phyloP scores from a whole-genome alignment of 495 filamentous ascomycete genomes.

The Pseudomonodictys pantanalensis region DNA sequence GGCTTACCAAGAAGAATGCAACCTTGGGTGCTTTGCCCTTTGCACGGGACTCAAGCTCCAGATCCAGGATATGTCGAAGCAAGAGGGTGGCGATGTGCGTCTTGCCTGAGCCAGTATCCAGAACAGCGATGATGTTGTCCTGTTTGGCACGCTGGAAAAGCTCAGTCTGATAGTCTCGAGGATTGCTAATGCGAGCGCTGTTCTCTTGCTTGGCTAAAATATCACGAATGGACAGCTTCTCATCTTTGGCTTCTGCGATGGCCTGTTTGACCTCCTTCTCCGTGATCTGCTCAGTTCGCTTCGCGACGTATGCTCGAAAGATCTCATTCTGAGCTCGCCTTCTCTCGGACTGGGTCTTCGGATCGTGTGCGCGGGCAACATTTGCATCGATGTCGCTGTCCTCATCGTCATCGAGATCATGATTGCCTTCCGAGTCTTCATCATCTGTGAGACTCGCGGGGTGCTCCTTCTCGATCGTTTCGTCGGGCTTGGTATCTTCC shows the following conservation, averaged over 20 bases:
- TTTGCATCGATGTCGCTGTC: slow-evolving; percentile 13
- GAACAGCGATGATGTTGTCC: slow-evolving; percentile 87
- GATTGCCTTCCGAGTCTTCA: neutral
- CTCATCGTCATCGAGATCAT: neutral
- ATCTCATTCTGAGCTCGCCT: slow-evolving; percentile 33
- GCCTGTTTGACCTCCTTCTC: slow-evolving; percentile 38
- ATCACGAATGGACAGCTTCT: slow-evolving; percentile 43
- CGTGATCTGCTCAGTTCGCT: slow-evolving; percentile 42
- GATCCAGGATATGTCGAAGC: slow-evolving; percentile 70
- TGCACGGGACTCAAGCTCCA: slow-evolving; percentile 71
- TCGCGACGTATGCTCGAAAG: slow-evolving; percentile 43
- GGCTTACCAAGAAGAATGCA: slow-evolving; percentile 75
- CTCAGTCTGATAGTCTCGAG: slow-evolving; percentile 89
- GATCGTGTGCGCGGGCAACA: slow-evolving; percentile 12
- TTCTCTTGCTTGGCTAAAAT: slow-evolving; percentile 43
- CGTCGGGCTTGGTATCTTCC: too few relatives aligned
- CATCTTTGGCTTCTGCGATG: slow-evolving; percentile 37
- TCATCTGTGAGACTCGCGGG: too few relatives aligned
- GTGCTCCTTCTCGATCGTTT: too few relatives aligned
- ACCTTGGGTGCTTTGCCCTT: slow-evolving; percentile 60
- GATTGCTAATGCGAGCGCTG: slow-evolving; percentile 61
- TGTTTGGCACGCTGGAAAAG: slow-evolving; percentile 85
- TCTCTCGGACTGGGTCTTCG: slow-evolving; percentile 18
- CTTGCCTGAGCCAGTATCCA: slow-evolving; percentile 98
- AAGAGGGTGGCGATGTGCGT: slow-evolving; percentile 91